Evolutionary conservation across 768 basidiomycete species (phyloP).

Genomic region (Sarcomyxa edulis): DNA sequence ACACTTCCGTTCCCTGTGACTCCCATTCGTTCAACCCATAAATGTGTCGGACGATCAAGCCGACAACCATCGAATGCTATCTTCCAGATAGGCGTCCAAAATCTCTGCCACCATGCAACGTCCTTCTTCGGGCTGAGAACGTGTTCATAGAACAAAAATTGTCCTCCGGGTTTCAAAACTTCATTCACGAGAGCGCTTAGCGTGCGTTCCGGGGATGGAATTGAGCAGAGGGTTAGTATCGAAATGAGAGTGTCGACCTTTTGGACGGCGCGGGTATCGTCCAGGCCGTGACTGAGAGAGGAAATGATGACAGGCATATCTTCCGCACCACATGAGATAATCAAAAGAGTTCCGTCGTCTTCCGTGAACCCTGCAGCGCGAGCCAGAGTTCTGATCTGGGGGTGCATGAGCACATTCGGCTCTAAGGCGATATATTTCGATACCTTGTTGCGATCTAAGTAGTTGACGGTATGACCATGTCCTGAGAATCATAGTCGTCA

Average conservation of each 20-base stretch:
- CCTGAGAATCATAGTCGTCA: slow-evolving; percentile 27
- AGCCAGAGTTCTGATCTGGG: slow-evolving; percentile 44
- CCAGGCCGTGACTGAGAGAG: too few species aligned
- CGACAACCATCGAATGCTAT: slow-evolving; percentile 57
- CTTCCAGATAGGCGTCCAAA: slow-evolving; percentile 71
- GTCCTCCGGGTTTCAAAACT: slow-evolving; percentile 59
- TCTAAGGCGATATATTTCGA: slow-evolving; percentile 69
- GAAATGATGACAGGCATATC: slow-evolving; percentile 44
- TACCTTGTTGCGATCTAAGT: slow-evolving; percentile 51
- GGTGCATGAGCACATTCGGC: slow-evolving; percentile 64
- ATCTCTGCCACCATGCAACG: slow-evolving; percentile 66
- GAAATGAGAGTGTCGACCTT: slow-evolving; percentile 60
- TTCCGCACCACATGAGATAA: slow-evolving; percentile 63
- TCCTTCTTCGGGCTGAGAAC: slow-evolving; percentile 48
- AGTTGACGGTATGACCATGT: slow-evolving; percentile 56
- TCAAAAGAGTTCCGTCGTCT: slow-evolving; percentile 43
- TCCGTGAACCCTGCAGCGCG: slow-evolving; percentile 47
- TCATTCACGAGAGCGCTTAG: slow-evolving; percentile 41
- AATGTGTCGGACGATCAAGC: slow-evolving; percentile 51
- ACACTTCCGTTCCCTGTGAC: slow-evolving; percentile 13
- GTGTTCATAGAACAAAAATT: slow-evolving; percentile 67
- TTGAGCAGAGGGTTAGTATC: slow-evolving; percentile 59
- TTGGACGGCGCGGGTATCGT: slow-evolving; percentile 9
- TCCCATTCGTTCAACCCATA: slow-evolving; percentile 35
- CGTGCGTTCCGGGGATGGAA: slow-evolving; percentile 50